These are phyloP conservation scores for Pneumocystis canis DNA, from an alignment of 1,139 yeast species.

Conservation along the genomic window DNA sequence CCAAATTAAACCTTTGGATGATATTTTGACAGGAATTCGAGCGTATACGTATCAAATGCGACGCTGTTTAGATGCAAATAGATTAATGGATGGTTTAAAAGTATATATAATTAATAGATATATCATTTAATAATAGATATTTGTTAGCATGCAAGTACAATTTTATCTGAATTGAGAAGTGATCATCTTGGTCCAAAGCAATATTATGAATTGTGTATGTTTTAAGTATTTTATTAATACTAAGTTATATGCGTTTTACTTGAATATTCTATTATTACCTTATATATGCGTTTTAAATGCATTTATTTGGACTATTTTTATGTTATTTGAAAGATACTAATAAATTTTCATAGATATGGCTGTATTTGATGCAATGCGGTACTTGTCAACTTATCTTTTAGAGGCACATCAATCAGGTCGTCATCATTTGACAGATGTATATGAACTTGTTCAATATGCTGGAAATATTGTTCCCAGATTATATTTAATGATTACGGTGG, in stretches of 20 bases:
- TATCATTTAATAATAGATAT: neutral
- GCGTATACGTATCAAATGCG: slow-evolving; percentile 69
- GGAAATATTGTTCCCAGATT: slow-evolving; percentile 74
- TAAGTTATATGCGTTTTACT: neutral
- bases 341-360: slow-evolving; percentile 22
- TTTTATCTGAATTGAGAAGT: slow-evolving; percentile 70
- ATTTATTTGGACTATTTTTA: neutral
- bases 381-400: slow-evolving; percentile 47
- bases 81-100: slow-evolving; percentile 68
- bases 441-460: slow-evolving; percentile 89
- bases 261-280: neutral
- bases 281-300: neutral
- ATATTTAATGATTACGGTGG: slow-evolving; percentile 89
- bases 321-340: neutral
- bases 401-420: slow-evolving; percentile 43
- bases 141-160: slow-evolving; percentile 56
- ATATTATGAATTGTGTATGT: slow-evolving; percentile 78
- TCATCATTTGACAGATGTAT: slow-evolving; percentile 75
- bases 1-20: slow-evolving; percentile 28
- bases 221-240: no score
- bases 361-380: slow-evolving; percentile 68
- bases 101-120: neutral
- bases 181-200: slow-evolving; percentile 71
- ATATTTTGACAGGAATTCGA: slow-evolving; percentile 42
- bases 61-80: slow-evolving; percentile 54